These are phyloP conservation scores for Ascochyta pisi DNA, from an alignment of 2,329 filamentous ascomycete species.

Conservation along the genomic window DNA sequence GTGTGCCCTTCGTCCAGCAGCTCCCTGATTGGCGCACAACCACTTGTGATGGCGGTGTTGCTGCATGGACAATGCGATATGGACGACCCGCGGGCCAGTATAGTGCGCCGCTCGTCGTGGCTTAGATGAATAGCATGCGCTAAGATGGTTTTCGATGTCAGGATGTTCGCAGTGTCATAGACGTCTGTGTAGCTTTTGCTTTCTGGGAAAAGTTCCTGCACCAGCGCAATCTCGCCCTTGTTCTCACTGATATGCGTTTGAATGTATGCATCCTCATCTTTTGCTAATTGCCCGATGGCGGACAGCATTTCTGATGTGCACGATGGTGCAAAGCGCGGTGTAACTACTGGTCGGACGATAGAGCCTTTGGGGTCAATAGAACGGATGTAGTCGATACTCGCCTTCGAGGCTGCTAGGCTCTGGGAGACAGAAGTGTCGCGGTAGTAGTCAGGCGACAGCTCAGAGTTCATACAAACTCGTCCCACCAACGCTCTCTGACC, in stretches of 20 bases:
- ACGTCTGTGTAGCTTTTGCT: conserved; percentile 72
- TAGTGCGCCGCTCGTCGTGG: conserved; percentile 68
- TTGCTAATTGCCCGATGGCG: conserved; percentile 69
- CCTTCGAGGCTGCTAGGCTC: conserved; percentile 60
- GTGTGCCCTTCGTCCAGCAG: conserved; percentile 76
- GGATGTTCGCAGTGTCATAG: conserved; percentile 75
- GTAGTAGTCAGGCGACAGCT: conserved; percentile 77
- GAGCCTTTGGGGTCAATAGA: conserved; percentile 68
- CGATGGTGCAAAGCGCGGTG: conserved; percentile 67
- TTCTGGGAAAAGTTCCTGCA: conserved; percentile 72
- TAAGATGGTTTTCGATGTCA: conserved; percentile 77
- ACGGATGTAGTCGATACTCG: conserved; percentile 64
- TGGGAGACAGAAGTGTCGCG: conserved; percentile 71
- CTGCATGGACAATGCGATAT: conserved; percentile 87
- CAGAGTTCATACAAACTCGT: conserved; percentile 89
- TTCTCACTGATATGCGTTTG: conserved; percentile 96
- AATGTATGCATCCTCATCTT: conserved; percentile 68
- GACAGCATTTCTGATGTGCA: conserved; percentile 64
- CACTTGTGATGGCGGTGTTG: conserved; percentile 83
- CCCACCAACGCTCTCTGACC: conserved; percentile 93
- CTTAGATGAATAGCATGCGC: conserved; percentile 84
- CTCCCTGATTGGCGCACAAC: conserved; percentile 76
- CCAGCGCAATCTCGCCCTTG: conserved; percentile 72
- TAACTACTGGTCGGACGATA: conserved; percentile 81
- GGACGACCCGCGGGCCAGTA: conserved; percentile 68